Evolutionary conservation across 768 basidiomycete species (phyloP), one percentile per base, ranked within the genome.

Genomic region (Tulasnella sp.): DNA sequence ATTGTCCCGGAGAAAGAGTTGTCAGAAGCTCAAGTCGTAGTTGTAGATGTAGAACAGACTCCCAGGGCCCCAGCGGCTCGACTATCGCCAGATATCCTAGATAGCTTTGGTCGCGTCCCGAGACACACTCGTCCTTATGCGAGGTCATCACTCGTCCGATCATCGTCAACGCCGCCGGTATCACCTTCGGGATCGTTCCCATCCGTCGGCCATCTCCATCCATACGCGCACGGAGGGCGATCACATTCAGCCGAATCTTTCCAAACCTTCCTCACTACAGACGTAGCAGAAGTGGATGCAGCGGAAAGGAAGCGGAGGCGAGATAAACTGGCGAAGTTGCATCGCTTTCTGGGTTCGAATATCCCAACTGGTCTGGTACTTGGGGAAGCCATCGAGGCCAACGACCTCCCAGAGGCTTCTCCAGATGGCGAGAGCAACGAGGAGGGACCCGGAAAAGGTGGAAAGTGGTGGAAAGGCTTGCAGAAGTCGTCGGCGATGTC

Each of bases 271-370:
- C 29, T 32, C 34, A 59, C 48, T 5, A 2, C 43, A 19, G 45
- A 51, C 24, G 45, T 38, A 5, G 45, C n/a, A 13, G 50, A 49
- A 29, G 29, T 5, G 17, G 86, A 88, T 51, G 79, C 80, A 17
- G n/a, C 42, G 21, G 81, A 84, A 61, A 79, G 79, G 62, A 75
- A 80, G 59, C 78, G 80, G 62, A 88, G 85, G 70, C 77, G 88
- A 52, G 85, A 87, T 64, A 82, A 83, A 65, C 73, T 92, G 48
- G 85, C 85, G 2, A 90, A 83, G 69, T 77, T 92, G 3, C 87
- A 91, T 70, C 85, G 89, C 48, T 90, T 85, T 72, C 77, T 91
- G 32, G 89, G 88, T n/a, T 88, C 86, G 19, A 79, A 80, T 30
- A 84, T 92, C 26, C 88, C 88, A 7, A 69, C 78, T 13, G 78